Conservation (phyloP, 768 basidiomycete species). For the Exidia glandulosa region DNA sequence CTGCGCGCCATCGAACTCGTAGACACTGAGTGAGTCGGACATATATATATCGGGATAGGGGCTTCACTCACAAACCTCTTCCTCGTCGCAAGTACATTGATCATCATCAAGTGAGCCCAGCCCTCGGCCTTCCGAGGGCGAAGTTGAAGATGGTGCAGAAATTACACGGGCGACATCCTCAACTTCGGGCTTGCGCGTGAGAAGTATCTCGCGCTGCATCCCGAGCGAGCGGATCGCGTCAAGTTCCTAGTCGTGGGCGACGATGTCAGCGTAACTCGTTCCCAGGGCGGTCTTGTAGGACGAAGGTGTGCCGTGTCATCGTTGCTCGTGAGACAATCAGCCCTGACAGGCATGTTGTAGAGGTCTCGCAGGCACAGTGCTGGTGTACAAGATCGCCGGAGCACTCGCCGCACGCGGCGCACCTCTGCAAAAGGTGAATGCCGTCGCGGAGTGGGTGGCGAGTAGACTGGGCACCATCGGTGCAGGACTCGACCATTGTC, state of each 20-base stretch:
- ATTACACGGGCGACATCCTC: constrained; percentile 50
- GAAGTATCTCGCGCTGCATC: constrained; percentile 60
- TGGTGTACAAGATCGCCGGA: constrained; percentile 88
- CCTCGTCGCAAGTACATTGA: constrained; percentile 40
- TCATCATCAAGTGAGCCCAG: constrained; percentile 61
- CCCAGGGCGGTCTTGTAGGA: constrained; percentile 77
- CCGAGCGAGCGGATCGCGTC: constrained; percentile 53
- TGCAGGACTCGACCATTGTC: constrained; percentile 80
- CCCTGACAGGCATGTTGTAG: constrained; percentile 23
- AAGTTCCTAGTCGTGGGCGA: constrained; percentile 80
- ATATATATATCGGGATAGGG: background rate
- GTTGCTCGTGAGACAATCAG: background rate
- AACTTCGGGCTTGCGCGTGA: constrained; percentile 88
- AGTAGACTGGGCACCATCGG: constrained; percentile 71
- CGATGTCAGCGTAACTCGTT: constrained; percentile 76
- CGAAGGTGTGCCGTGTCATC: constrained; percentile 38
- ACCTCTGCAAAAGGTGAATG: constrained; percentile 55
- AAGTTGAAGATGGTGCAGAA: background rate
- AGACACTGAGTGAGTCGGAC: constrained; percentile 33
- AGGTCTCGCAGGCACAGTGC: constrained; percentile 68
- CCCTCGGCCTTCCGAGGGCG: background rate
- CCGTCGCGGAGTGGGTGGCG: constrained; percentile 53
- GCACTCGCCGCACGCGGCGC: constrained; percentile 63
- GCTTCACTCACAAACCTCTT: background rate
- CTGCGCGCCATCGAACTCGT: constrained; percentile 68